Evolutionary conservation across 2,329 filamentous ascomycete genomes (phyloP).

Genomic region (Endoconidiophora laricicola): DNA sequence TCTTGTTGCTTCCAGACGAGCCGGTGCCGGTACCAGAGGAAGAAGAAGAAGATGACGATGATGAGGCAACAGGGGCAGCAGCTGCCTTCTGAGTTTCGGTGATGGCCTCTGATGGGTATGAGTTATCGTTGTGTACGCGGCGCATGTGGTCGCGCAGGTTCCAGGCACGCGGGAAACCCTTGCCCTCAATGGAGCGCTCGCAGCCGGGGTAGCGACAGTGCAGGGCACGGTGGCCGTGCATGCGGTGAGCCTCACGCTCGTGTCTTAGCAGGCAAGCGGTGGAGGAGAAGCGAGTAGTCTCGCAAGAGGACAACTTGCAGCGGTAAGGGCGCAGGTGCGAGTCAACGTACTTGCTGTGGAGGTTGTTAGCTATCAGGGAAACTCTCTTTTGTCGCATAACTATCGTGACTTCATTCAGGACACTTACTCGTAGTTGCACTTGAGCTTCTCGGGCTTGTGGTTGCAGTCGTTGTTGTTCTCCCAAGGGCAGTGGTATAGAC

Average conservation of each 20-base stretch:
- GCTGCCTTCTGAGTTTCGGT: conserved; percentile 25
- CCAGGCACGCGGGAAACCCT: conserved; percentile 89
- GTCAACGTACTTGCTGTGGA: conserved; percentile 78
- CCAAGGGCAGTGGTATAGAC: conserved; percentile 87
- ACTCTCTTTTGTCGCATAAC: neutral
- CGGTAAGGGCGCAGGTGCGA: conserved; percentile 93
- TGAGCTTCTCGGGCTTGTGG: conserved; percentile 88
- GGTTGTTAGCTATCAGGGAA: neutral
- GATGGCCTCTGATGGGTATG: conserved; percentile 21
- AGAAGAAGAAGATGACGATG: too few species aligned
- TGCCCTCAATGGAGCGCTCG: conserved; percentile 63
- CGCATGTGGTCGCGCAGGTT: conserved; percentile 96
- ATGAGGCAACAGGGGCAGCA: conserved; percentile 20
- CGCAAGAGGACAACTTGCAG: conserved; percentile 73
- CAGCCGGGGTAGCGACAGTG: conserved; percentile 78
- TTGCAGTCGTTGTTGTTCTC: conserved; percentile 55
- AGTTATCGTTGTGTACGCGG: conserved; percentile 61
- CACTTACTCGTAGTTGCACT: conserved; percentile 96
- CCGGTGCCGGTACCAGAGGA: too few species aligned
- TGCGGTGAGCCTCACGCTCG: conserved; percentile 86
- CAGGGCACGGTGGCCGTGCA: conserved; percentile 89
- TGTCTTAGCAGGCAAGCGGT: conserved; percentile 89
- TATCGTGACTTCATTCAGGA: too few species aligned
- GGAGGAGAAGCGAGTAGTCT: conserved; percentile 80
- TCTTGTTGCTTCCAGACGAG: neutral